Percentiles rank a stretch among this genome's conserved stretches.
Conservation (phyloP, 306 rosid species). For the Calophaca sinica region DNA sequence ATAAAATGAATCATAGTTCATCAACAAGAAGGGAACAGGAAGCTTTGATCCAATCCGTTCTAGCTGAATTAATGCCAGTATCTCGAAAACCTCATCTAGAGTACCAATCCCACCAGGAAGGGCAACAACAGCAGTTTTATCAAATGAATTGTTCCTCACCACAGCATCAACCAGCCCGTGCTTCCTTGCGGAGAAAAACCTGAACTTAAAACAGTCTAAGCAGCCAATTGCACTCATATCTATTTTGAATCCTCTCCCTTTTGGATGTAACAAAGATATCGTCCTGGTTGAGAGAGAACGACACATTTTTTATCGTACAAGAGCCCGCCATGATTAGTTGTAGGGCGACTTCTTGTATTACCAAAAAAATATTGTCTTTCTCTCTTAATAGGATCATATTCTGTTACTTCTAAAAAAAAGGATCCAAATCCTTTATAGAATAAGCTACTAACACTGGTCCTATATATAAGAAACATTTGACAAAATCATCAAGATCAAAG, state of each 20-base stretch:
- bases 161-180: constrained; percentile 94
- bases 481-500: no score
- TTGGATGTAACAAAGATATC: background rate
- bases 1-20: constrained; percentile 88
- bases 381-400: background rate
- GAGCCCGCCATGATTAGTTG: background rate
- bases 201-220: constrained; percentile 45
- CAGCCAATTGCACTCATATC: background rate
- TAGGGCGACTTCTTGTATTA: background rate
- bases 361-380: background rate
- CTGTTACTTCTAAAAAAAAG: background rate
- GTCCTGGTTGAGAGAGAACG: background rate
- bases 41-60: constrained; percentile 80
- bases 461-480: no score
- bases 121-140: constrained; percentile 78
- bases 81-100: constrained; percentile 88
- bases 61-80: constrained; percentile 78
- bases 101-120: constrained; percentile 98
- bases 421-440: background rate
- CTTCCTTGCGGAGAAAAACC: constrained; percentile 98
- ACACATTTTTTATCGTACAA: background rate
- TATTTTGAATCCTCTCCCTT: background rate
- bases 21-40: constrained; percentile 80
- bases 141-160: constrained; percentile 65
- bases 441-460: no score